phyloP scores from a whole-genome alignment of 192 early-diverging fungal genomes.

The Entophlyctis luteolus region DNA sequence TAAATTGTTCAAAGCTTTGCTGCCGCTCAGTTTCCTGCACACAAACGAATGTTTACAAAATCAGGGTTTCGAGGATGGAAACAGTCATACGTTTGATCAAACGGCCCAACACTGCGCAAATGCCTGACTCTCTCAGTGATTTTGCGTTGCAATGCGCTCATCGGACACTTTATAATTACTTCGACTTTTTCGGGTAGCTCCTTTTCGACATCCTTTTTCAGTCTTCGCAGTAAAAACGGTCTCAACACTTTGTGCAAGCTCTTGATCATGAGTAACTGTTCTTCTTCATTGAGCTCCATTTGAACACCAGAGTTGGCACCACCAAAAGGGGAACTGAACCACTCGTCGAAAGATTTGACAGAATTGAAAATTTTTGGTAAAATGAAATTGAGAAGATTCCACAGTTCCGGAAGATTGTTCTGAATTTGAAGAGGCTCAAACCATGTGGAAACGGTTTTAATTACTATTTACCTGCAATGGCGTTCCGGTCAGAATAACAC shows the following conservation, averaged over 20 bases:
- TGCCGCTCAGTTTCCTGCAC: conserved; percentile 38
- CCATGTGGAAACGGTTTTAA: not conserved
- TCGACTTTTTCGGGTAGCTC: conserved; percentile 98
- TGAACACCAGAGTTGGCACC: conserved; percentile 63
- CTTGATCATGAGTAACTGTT: conserved; percentile 89
- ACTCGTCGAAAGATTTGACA: conserved; percentile 96
- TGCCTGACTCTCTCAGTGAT: conserved; percentile 74
- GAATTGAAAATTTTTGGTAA: conserved; percentile 95
- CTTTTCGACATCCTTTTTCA: conserved; percentile 98
- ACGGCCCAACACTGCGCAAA: conserved; percentile 31
- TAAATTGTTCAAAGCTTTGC: conserved; percentile 86
- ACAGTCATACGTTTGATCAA: conserved; percentile 44
- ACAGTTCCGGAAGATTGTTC: conserved; percentile 96
- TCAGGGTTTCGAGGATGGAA: not conserved
- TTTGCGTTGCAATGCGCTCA: conserved; percentile 77
- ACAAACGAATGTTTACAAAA: conserved; percentile 1
- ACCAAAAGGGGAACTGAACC: conserved; percentile 96
- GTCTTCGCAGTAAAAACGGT: conserved; percentile 90
- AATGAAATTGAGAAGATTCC: conserved; percentile 95
- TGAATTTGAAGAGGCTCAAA: conserved; percentile 27
- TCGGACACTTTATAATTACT: conserved; percentile 84
- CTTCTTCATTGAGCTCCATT: conserved; percentile 96
- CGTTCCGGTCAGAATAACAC: conserved; percentile 95
- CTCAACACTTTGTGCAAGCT: conserved; percentile 95
- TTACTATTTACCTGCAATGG: conserved; percentile 74